Base-by-base conservation (phyloP, 345 rosid species). In the Boechera stricta region DNA sequence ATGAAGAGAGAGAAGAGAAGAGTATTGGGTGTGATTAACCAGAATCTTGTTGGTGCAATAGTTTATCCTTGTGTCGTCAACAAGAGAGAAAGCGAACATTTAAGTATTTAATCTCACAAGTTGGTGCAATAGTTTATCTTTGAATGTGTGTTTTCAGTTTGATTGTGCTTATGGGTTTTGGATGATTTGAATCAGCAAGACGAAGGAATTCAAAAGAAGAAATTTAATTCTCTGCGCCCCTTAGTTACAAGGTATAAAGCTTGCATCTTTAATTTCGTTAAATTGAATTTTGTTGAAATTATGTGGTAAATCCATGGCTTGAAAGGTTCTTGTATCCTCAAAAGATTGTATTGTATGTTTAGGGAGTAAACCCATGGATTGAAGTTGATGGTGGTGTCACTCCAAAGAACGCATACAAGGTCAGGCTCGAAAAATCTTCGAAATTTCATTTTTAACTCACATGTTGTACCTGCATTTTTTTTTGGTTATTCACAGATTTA, bases 371-470 rank as follows among this genome's bases (percentile, higher is more conserved):
- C 81, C 98, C 99, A 64, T 95, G 99, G 99, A 95, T 92, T 54
- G 99, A 95, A 84, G 94, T 95, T 42, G 99, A 95, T 81, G 99
- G 99, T 77, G 99, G 99, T 60, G 97, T 95, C 76, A 90, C 94
- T 71, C 99, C 99, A 5, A 83, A 84, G 71, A 95, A 95, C 83
- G 98, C 98, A 8, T 95, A 89, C 68, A 95, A 95, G 98, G 99
- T 94, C 13, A 69, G 45, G 26, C 65, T 63, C 8, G 11, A 58
- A 52, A 28, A 58, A 55, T 63, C 63, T 67, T 31, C 18, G 5
- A 2, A 60, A 32, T 52, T 4, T 64, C 44, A 53, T 60, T 10
- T 52, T 51, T 52, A 57, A n/a, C 10, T 49, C 65, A 79, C 26
- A 16, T 62, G 57, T 3, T 3, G 21, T 21, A 21, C 21, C 21